Base-by-base conservation (phyloP, 495 filamentous ascomycete genomes). In the Symbiotaphrina buchneri region DNA sequence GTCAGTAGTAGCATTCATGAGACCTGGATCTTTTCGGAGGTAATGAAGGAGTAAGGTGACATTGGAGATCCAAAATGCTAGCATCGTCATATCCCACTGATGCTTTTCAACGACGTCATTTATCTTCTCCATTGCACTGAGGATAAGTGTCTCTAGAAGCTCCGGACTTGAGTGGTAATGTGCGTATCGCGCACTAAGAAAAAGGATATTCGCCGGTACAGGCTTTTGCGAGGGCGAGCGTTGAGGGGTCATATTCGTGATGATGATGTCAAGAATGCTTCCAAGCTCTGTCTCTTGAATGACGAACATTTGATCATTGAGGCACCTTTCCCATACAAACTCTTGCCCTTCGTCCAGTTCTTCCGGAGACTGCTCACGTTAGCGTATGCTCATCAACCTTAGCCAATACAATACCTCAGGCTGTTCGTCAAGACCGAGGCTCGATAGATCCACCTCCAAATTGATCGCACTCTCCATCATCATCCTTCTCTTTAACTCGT, bases 381-480 rank as follows among this genome's bases (percentile, higher is more conserved):
- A 55, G 41, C 28, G 35, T 25, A 29, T 28, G 23, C 17, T 31
- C 21, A 14, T 28, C 19, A 26, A n/a, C n/a, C 11, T 32, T 29
- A 13, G 19, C 16, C 31, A 18, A 13, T 16, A 34, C 51, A 68
- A 50, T 51, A 81, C 83, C 60, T 95, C 87, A 19, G 84, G 78
- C 41, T 85, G 76, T 49, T 99, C 87, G 44, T 99, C 87, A 39
- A 99, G 66, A 21, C 90, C 90, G 34, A 99, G 63, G 47, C 87
- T 95, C 3, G 87, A 87, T 27, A 99, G 51, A 45, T 99, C 87
- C 18, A 99, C 87, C 49, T 99, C 87, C 19, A 99, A 59, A 47
- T 99, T 93, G 34, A 90, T 74, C 7, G 90, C 84, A 46, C 87
- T 99, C 49, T 99, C 90, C 74, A 95, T 94, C 87, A 95, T 95